Evolutionary conservation across 2,329 filamentous ascomycete genomes (phyloP), one percentile per base, ranked within the genome.

Genomic region (Fusarium beomiforme): DNA sequence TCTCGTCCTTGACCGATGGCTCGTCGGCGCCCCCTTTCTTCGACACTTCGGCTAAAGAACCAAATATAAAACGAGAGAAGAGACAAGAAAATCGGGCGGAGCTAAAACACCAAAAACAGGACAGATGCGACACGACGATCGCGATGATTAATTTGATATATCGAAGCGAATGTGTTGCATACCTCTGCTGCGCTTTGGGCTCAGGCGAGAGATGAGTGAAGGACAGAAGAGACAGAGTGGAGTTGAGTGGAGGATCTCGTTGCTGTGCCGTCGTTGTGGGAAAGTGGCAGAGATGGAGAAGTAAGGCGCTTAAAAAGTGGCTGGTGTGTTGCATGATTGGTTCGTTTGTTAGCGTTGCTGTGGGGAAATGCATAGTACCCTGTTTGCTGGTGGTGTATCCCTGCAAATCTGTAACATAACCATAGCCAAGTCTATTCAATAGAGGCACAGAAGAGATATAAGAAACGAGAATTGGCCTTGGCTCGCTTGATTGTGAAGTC

Each of bases 241-340:
- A 64, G 67, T 47, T 41, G 41, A 62, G 62, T 36, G 61, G 34
- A 65, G 51, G 64, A 62, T 70, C 72, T 74, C 60, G 73, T 75
- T 75, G 73, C 73, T 65, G 73, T 70, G 73, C 71, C 64, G 59
- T 74, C 51, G 72, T 67, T 55, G 51, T 70, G 71, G 72, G 21
- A 49, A 37, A 49, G 63, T 67, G 54, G 63, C 58, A 49, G 53
- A 44, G 26, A 53, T 60, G 59, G 49, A 23, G 42, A 56, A 17
- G 21, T 34, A 51, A 43, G 49, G 63, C 63, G 42, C 41, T 16
- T 33, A 24, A 29, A 46, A 56, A 42, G 69, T 72, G 59, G 69
- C 69, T 72, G 43, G 23, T 43, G 34, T 23, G 23, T 16, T 8
- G 21, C 13, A 5, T 71, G 54, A 61, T 71, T 71, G 69, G 69